Evolutionary conservation across 139 green algal species (phyloP).

Genomic region (Desmodesmus armatus): DNA sequence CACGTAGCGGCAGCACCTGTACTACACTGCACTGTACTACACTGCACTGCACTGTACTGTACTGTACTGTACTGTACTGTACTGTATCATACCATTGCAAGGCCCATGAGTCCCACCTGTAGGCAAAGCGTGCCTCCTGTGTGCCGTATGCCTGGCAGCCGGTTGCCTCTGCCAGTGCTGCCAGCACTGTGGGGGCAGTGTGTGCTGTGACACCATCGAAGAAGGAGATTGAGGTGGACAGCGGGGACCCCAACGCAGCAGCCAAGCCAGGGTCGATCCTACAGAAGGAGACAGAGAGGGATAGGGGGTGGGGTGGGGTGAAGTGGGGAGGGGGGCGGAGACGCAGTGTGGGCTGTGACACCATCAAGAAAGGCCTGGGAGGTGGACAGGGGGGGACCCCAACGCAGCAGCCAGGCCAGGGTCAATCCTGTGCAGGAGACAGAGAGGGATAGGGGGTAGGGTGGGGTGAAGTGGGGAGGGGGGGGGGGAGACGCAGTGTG

Average conservation of each 20-base stretch:
- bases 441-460: too few relatives aligned
- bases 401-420: neutral
- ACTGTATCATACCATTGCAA: too few relatives aligned
- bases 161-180: conserved; percentile 35
- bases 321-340: too few relatives aligned
- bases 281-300: too few relatives aligned
- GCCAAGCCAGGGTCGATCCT: conserved; percentile 33
- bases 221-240: conserved; percentile 20
- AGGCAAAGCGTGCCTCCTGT: conserved; percentile 36
- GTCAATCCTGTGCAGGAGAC: neutral
- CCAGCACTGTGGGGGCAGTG: conserved; percentile 28
- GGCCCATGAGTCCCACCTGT: conserved; percentile 17
- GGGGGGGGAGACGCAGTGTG: too few relatives aligned
- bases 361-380: neutral
- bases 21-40: too few relatives aligned
- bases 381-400: neutral
- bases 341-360: neutral
- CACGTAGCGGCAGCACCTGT: too few relatives aligned
- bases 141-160: conserved; percentile 33
- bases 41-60: too few relatives aligned
- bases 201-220: conserved; percentile 14
- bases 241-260: conserved; percentile 35
- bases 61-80: too few relatives aligned
- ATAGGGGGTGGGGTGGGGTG: too few relatives aligned
- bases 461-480: too few relatives aligned